phyloP scores from a whole-genome alignment of 331 rosid genomes.

The Stylosanthes scabra region DNA sequence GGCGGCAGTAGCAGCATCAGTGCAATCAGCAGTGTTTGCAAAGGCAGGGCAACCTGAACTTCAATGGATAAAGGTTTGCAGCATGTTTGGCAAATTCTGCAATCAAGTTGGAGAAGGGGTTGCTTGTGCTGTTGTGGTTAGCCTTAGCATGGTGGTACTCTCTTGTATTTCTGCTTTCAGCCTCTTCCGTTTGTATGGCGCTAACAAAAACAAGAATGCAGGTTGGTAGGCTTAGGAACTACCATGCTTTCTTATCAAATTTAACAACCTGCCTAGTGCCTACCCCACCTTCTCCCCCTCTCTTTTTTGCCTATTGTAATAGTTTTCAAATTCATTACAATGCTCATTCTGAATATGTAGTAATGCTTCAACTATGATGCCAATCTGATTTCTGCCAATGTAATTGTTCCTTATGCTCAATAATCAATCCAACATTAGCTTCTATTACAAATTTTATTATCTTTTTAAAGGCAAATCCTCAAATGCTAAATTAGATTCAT shows the following conservation, averaged over 20 bases:
- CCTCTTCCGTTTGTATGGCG: constrained; percentile 86
- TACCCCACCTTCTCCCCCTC: constrained; percentile 64
- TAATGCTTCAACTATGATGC: background rate
- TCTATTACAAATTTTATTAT: too few relatives aligned
- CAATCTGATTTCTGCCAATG: background rate
- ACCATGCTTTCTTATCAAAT: background rate
- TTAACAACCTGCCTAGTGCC: too few relatives aligned
- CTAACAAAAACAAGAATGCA: constrained; percentile 49
- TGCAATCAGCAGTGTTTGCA: constrained; percentile 66
- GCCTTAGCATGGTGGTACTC: constrained; percentile 61
- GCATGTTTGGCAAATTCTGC: constrained; percentile 77
- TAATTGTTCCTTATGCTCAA: background rate
- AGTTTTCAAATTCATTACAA: background rate
- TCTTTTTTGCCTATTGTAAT: constrained; percentile 12
- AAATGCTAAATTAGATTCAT: background rate
- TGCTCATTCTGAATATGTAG: background rate
- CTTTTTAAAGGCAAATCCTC: too few relatives aligned
- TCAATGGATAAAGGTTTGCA: constrained; percentile 82
- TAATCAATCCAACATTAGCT: background rate
- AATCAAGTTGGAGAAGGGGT: constrained; percentile 84
- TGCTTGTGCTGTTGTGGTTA: constrained; percentile 67
- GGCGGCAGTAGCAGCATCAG: constrained; percentile 77
- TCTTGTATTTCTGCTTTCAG: constrained; percentile 79
- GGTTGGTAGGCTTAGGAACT: constrained; percentile 49
- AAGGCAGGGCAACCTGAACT: constrained; percentile 76